Base-by-base conservation (phyloP, 179 eudicot species). In the Spinacia oleracea region DNA sequence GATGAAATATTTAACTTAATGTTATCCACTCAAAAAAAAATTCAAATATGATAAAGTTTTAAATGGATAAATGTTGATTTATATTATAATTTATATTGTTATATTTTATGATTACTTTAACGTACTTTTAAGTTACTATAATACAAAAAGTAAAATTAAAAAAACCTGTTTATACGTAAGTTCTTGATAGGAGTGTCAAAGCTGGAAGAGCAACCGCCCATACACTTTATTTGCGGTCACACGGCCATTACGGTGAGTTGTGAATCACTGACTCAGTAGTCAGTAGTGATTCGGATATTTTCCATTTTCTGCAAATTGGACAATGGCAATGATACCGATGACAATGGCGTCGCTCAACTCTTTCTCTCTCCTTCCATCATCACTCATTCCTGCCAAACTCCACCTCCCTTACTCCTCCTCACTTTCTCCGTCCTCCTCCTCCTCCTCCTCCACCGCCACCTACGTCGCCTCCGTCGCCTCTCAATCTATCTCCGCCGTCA, bases 261-360 rank as follows among this genome's bases (percentile, higher is more conserved):
- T 51, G 58, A 16, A 6, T 51, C 58, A 20, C 5, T 51, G 55
- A 50, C 18, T 50, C 55, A 50, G 16, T 50, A 11, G n/a, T n/a
- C n/a, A n/a, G n/a, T n/a, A n/a, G n/a, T n/a, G n/a, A 18, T 53
- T 21, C 6, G 20, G 58, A 51, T 51, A 51, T 51, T 51, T 20
- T 34, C 4, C 69, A 7, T 16, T 35, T 5, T 38, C 70, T 35
- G 4, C 42, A 31, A 4, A 29, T n/a, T 58, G 10, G 12, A 23
- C 9, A 34, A 35, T 38, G 48, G 48, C 70, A 34, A 67, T 10
- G 4, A 18, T 31, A 1, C 0, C 53, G 31, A 6, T 25, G 29
- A 40, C 79, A 76, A 83, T 83, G 85, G 59, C 80, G 78, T 83
- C 82, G 1, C 72, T 82, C 40, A 18, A 56, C 23, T 14, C 85